Percentiles rank a stretch among this genome's conserved stretches.
These are phyloP conservation scores for Thelonectria rubi DNA, from an alignment of 2,329 filamentous ascomycete genomes.

Conservation along the genomic window DNA sequence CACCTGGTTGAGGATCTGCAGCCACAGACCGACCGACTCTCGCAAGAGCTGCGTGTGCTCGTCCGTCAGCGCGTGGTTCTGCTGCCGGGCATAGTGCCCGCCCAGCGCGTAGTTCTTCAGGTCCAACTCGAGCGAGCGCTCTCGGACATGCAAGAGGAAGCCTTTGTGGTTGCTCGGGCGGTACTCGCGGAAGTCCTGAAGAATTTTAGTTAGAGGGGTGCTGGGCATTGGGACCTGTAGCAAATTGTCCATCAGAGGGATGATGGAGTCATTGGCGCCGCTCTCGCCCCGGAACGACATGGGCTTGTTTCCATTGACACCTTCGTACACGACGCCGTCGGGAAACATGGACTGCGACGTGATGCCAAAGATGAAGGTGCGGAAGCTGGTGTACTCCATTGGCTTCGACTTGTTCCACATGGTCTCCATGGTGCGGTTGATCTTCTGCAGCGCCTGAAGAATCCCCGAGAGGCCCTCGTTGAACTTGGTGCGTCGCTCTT, in stretches of 20 bases:
- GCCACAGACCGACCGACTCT: slow-evolving; percentile 66
- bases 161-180: slow-evolving; percentile 87
- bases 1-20: slow-evolving; percentile 76
- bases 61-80: slow-evolving; percentile 27
- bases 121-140: slow-evolving; percentile 57
- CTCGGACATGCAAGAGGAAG: slow-evolving; percentile 78
- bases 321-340: slow-evolving; percentile 88
- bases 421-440: slow-evolving; percentile 83
- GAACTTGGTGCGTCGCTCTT: slow-evolving; percentile 61
- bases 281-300: slow-evolving; percentile 90
- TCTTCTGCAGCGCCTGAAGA: slow-evolving; percentile 66
- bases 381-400: slow-evolving; percentile 85
- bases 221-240: slow-evolving; percentile 87
- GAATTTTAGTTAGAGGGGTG: slow-evolving; percentile 87
- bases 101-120: slow-evolving; percentile 68
- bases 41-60: slow-evolving; percentile 56
- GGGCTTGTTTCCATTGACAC: slow-evolving; percentile 74
- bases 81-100: slow-evolving; percentile 25
- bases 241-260: slow-evolving; percentile 88
- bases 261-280: slow-evolving; percentile 94
- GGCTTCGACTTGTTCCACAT: slow-evolving; percentile 95
- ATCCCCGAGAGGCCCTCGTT: slow-evolving; percentile 71
- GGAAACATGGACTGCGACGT: slow-evolving; percentile 95
- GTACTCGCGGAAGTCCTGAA: slow-evolving; percentile 89
- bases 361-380: slow-evolving; percentile 97